Evolutionary conservation across 768 basidiomycete species (phyloP).

Genomic region (Pleurotus sapidus): DNA sequence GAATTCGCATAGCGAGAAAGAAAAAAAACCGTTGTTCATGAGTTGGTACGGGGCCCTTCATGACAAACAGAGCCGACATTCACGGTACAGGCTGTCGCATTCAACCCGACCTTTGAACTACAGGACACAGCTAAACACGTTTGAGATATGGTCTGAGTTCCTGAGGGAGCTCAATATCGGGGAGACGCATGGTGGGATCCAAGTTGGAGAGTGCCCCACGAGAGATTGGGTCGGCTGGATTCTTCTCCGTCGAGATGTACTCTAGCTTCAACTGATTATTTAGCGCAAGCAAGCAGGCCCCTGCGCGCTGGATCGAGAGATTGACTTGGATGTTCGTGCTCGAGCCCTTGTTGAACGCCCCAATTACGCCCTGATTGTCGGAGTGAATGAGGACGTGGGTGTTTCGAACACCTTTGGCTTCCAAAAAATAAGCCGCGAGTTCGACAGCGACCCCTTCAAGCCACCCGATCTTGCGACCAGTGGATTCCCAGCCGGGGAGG

Average conservation of each 20-base stretch:
- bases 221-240: constrained; percentile 2
- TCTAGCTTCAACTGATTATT: not conserved
- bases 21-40: no score
- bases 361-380: constrained; percentile 28
- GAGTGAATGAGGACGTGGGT: constrained; percentile 21
- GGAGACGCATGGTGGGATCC: not conserved
- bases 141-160: not conserved
- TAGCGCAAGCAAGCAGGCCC: not conserved
- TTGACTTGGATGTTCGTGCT: constrained; percentile 20
- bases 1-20: no score
- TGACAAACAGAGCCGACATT: no score
- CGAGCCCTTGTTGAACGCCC: constrained; percentile 19
- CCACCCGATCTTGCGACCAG: constrained; percentile 26
- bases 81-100: no score
- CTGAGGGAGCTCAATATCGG: not conserved
- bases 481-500: constrained; percentile 15
- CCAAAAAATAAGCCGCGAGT: constrained; percentile 14
- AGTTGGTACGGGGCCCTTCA: no score
- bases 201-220: not conserved
- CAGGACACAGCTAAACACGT: not conserved
- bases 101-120: no score
- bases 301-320: not conserved
- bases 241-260: not conserved
- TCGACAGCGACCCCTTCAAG: constrained; percentile 25
- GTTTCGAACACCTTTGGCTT: constrained; percentile 6